These are phyloP conservation scores for Carex cristatella DNA, from an alignment of 176 grass and related monocot species.

Conservation along the genomic window DNA sequence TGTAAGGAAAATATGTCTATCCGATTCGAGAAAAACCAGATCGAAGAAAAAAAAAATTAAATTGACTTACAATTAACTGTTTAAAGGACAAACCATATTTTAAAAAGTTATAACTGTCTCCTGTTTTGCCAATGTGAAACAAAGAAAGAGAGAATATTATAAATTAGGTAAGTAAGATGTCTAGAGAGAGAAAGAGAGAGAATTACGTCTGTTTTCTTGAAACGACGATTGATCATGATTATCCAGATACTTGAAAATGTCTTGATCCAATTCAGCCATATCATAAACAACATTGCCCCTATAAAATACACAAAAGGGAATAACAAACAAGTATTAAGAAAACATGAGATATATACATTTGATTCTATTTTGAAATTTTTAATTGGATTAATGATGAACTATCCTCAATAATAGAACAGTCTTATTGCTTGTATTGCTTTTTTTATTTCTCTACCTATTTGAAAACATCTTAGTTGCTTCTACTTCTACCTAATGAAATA, in stretches of 20 bases:
- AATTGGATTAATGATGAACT: not conserved
- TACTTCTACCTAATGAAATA: slow-evolving; percentile 4
- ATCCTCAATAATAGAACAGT: not conserved
- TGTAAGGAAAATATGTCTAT: not conserved
- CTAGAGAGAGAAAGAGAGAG: not conserved
- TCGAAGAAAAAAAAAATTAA: too few relatives aligned
- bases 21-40: not conserved
- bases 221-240: slow-evolving; percentile 10
- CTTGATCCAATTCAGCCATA: not conserved
- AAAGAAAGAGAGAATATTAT: not conserved
- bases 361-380: not conserved
- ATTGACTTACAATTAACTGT: not conserved
- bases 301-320: not conserved
- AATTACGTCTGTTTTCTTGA: not conserved
- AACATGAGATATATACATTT: not conserved
- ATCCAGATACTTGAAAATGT: not conserved
- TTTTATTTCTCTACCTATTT: not conserved
- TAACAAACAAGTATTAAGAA: not conserved
- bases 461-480: not conserved
- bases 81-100: not conserved
- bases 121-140: slow-evolving; percentile 6
- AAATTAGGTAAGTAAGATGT: not conserved
- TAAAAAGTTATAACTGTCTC: not conserved
- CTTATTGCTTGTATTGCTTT: not conserved
- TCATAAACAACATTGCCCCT: not conserved